These are phyloP conservation scores for Boletus pseudo-olivaceus DNA, from an alignment of 768 basidiomycete species.

Conservation along the genomic window DNA sequence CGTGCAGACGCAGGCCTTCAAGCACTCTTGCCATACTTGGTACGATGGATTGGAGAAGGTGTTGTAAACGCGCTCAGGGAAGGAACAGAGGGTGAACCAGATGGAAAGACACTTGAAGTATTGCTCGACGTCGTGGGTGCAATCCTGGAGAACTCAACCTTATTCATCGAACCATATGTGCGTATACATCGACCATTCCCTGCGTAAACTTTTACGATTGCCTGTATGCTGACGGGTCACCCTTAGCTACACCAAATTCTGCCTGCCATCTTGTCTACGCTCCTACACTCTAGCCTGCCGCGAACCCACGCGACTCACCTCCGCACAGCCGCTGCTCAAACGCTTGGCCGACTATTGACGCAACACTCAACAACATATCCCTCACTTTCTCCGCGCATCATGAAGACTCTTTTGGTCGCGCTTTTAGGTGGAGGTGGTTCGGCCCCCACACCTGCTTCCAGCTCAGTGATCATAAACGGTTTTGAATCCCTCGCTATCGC, in stretches of 20 bases:
- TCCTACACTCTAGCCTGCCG: constrained; percentile 85
- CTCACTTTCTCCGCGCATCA: constrained; percentile 80
- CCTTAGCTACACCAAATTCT: constrained; percentile 90
- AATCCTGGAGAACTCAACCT: constrained; percentile 76
- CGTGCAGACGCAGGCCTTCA: constrained; percentile 88
- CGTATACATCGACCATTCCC: constrained; percentile 30
- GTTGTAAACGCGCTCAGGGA: constrained; percentile 60
- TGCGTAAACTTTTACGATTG: background rate
- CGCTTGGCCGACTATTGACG: constrained; percentile 75
- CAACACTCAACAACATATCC: constrained; percentile 89
- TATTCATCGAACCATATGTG: constrained; percentile 97
- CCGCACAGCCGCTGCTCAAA: constrained; percentile 79
- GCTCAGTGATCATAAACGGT: constrained; percentile 20
- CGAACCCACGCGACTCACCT: constrained; percentile 61
- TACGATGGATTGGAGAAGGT: constrained; percentile 92
- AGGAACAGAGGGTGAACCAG: constrained; percentile 51
- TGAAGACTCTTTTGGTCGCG: constrained; percentile 90
- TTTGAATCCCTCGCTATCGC: constrained; percentile 26
- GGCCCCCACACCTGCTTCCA: constrained; percentile 3
- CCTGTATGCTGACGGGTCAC: background rate
- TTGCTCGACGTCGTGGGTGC: constrained; percentile 83
- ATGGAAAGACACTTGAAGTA: constrained; percentile 74
- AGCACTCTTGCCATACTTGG: constrained; percentile 87
- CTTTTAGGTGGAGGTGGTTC: constrained; percentile 46
- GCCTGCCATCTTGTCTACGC: constrained; percentile 86